Evolutionary conservation across 345 rosid genomes (phyloP).

Genomic region (Bruguiera sexangula): DNA sequence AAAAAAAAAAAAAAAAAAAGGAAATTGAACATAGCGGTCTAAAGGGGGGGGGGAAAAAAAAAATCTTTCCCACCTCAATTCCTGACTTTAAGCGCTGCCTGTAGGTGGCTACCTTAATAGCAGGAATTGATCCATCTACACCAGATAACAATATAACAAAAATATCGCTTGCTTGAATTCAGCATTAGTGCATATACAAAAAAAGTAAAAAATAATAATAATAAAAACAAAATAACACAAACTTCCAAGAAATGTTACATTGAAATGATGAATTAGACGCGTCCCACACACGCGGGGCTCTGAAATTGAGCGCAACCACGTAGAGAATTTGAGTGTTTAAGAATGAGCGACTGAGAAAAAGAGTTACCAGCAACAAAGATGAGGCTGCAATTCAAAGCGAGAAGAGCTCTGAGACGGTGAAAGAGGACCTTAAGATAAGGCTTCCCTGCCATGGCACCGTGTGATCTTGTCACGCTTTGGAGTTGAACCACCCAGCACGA

Average conservation of each 20-base stretch:
- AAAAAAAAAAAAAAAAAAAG: background rate
- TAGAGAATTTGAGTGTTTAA: too few species aligned
- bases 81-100: constrained; percentile 61
- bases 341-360: background rate
- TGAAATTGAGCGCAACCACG: too few species aligned
- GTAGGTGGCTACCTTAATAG: constrained; percentile 75
- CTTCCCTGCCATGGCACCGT: constrained; percentile 49
- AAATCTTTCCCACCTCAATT: constrained; percentile 40
- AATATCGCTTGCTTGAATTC: background rate
- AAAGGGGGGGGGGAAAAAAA: background rate
- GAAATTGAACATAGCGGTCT: background rate
- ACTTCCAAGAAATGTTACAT: background rate
- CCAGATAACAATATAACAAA: background rate
- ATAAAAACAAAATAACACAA: background rate
- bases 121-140: constrained; percentile 91
- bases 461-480: constrained; percentile 59
- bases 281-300: too few species aligned
- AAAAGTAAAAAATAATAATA: background rate
- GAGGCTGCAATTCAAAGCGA: constrained; percentile 79
- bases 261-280: background rate
- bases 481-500: constrained; percentile 96
- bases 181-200: background rate
- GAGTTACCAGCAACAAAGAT: constrained; percentile 64
- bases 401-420: constrained; percentile 86
- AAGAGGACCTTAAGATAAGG: constrained; percentile 68